Evolutionary conservation across 805 yeast species (phyloP).

Genomic region (Gaillardinia entomophila): DNA sequence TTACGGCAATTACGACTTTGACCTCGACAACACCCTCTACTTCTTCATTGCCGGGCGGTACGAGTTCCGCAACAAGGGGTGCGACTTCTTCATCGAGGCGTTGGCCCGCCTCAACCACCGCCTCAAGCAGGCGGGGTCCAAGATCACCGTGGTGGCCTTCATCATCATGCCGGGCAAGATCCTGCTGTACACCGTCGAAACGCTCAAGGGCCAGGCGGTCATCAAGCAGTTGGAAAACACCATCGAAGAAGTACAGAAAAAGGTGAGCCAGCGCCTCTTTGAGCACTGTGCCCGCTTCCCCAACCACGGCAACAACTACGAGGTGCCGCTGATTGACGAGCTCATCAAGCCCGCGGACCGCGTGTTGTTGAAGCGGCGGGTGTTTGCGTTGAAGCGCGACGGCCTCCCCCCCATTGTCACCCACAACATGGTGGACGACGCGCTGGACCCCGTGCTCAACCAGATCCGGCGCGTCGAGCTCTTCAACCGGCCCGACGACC

Average conservation of each 20-base stretch:
- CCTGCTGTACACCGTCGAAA: slow-evolving; percentile 91
- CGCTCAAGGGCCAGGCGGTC: slow-evolving; percentile 94
- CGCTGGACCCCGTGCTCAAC: slow-evolving; percentile 82
- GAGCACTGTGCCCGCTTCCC: slow-evolving; percentile 79
- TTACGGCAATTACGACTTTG: slow-evolving; percentile 94
- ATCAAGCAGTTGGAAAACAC: slow-evolving; percentile 86
- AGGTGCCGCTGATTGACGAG: slow-evolving; percentile 75
- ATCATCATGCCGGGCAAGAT: slow-evolving; percentile 97
- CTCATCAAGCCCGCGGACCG: slow-evolving; percentile 82
- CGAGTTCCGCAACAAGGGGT: slow-evolving; percentile 95
- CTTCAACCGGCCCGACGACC: slow-evolving; percentile 83
- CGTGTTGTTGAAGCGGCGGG: slow-evolving; percentile 85
- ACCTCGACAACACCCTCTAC: slow-evolving; percentile 86
- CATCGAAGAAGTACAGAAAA: slow-evolving; percentile 78
- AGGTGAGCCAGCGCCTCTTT: slow-evolving; percentile 80
- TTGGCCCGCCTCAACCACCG: slow-evolving; percentile 87
- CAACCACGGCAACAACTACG: slow-evolving; percentile 47
- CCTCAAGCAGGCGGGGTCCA: slow-evolving; percentile 74
- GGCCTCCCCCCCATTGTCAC: slow-evolving; percentile 93
- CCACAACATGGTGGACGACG: slow-evolving; percentile 93
- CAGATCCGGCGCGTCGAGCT: slow-evolving; percentile 89
- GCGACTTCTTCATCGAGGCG: slow-evolving; percentile 89
- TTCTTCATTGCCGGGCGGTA: slow-evolving; percentile 97
- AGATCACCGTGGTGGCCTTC: slow-evolving; percentile 92
- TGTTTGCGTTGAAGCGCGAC: slow-evolving; percentile 85